A percentile compares a stretch with the other conserved stretches of the same genome.
Conservation (phyloP, 1,284 basidiomycete species). For the Malassezia dermatis region DNA sequence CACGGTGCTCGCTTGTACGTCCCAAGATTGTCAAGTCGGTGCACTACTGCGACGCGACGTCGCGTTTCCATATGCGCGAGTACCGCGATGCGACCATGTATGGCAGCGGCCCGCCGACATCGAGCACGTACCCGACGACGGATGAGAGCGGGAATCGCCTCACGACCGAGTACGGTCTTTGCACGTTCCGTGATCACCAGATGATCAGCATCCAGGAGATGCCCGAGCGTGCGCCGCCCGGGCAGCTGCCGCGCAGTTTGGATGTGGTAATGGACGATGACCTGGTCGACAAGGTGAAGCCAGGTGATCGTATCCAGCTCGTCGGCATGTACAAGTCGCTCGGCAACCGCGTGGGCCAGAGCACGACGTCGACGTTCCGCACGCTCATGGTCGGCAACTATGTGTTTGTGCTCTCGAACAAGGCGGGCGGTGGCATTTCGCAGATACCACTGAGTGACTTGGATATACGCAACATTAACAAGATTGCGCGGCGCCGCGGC, state of each 20-base stretch:
- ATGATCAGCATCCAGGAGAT: conserved; percentile 97
- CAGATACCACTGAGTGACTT: conserved; percentile 83
- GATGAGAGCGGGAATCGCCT: conserved; percentile 80
- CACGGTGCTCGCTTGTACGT: conserved; percentile 90
- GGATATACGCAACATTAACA: conserved; percentile 94
- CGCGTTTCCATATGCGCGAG: conserved; percentile 71
- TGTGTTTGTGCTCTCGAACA: conserved; percentile 88
- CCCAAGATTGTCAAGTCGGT: conserved; percentile 96
- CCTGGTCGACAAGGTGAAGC: conserved; percentile 91
- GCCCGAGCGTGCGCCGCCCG: conserved; percentile 95
- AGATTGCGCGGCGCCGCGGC: conserved; percentile 68
- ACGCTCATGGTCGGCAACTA: conserved; percentile 92
- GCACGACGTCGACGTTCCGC: conserved; percentile 69
- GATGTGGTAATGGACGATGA: conserved; percentile 96
- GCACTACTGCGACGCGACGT: conserved; percentile 82
- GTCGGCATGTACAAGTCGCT: conserved; percentile 90
- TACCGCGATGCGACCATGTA: conserved; percentile 91
- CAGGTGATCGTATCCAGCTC: conserved; percentile 91
- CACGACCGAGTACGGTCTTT: conserved; percentile 84
- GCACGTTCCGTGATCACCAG: conserved; percentile 90
- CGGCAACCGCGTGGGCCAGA: conserved; percentile 62
- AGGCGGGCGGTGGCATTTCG: conserved; percentile 88
- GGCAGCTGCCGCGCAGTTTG: conserved; percentile 86
- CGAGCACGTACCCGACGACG: conserved; percentile 61
- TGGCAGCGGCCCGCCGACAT: conserved; percentile 54